Conservation (phyloP, 2,329 filamentous ascomycete genomes). For the Colletotrichum sp. region DNA sequence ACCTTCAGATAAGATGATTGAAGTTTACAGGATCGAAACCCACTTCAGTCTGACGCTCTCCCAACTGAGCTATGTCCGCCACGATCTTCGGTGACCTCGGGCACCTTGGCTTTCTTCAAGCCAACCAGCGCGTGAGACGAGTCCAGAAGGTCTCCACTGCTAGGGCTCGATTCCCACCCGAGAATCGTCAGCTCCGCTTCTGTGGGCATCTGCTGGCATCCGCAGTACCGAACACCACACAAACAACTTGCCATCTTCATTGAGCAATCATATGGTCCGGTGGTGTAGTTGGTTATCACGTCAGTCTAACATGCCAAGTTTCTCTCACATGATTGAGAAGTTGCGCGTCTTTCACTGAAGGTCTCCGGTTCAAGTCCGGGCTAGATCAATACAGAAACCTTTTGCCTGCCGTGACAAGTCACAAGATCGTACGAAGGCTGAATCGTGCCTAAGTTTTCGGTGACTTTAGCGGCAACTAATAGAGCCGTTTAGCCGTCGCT, state of each 20-base stretch:
- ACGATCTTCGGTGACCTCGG: neutral
- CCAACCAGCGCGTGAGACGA: neutral
- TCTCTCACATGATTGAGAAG: too few species aligned
- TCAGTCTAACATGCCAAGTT: conserved; percentile 43
- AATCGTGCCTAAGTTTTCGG: neutral
- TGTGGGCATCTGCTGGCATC: neutral
- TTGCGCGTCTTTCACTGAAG: neutral
- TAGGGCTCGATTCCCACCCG: neutral
- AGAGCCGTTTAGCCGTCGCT: neutral
- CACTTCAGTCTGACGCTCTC: conserved; percentile 17
- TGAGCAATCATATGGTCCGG: conserved; percentile 28
- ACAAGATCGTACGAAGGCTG: neutral
- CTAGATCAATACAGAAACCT: neutral
- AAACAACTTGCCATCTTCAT: neutral
- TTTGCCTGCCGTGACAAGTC: neutral
- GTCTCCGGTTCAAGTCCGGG: conserved; percentile 12
- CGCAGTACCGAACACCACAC: neutral
- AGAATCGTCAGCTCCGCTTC: neutral
- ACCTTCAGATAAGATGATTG: neutral
- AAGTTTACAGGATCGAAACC: neutral
- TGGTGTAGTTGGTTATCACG: conserved; percentile 51
- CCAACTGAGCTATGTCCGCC: conserved; percentile 15
- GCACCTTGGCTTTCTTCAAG: neutral
- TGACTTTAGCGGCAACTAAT: neutral
- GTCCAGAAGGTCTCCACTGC: neutral